Conservation (phyloP, 2,329 filamentous ascomycete genomes). For the Zarea fungicola region DNA sequence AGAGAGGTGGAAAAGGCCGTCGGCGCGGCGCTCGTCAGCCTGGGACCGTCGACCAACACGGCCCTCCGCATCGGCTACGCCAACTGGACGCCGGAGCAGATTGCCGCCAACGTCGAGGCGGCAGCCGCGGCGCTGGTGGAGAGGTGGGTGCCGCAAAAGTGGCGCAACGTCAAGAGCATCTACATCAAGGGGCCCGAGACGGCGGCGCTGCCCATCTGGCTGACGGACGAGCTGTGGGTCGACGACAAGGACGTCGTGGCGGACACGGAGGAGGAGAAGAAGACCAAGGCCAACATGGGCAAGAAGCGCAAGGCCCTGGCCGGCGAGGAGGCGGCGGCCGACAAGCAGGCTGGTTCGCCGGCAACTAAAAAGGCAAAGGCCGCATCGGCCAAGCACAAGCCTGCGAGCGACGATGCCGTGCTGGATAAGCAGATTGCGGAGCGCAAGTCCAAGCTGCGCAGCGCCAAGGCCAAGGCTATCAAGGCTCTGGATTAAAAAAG, state of each 20-base stretch:
- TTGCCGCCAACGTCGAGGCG: slow-evolving; percentile 74
- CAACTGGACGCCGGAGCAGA: slow-evolving; percentile 66
- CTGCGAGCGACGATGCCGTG: slow-evolving; percentile 45
- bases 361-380: slow-evolving; percentile 31
- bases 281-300: slow-evolving; percentile 52
- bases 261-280: slow-evolving; percentile 45
- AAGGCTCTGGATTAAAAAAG: slow-evolving; percentile 37
- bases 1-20: slow-evolving; percentile 77
- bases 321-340: slow-evolving; percentile 22
- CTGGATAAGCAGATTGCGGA: slow-evolving; percentile 56
- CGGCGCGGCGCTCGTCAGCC: slow-evolving; percentile 70
- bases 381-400: slow-evolving; percentile 26
- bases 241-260: slow-evolving; percentile 71
- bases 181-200: slow-evolving; percentile 91
- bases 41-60: slow-evolving; percentile 73
- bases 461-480: slow-evolving; percentile 54
- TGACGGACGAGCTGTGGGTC: slow-evolving; percentile 86
- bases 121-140: slow-evolving; percentile 66
- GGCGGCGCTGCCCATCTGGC: slow-evolving; percentile 86
- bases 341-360: slow-evolving; percentile 18
- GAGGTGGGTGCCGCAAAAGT: slow-evolving; percentile 78
- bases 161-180: slow-evolving; percentile 77
- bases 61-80: slow-evolving; percentile 75
- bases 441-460: slow-evolving; percentile 52
- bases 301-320: slow-evolving; percentile 58